These are phyloP conservation scores for Cyberlindnera mrakii DNA, from an alignment of 805 yeast genomes.

Conservation along the genomic window DNA sequence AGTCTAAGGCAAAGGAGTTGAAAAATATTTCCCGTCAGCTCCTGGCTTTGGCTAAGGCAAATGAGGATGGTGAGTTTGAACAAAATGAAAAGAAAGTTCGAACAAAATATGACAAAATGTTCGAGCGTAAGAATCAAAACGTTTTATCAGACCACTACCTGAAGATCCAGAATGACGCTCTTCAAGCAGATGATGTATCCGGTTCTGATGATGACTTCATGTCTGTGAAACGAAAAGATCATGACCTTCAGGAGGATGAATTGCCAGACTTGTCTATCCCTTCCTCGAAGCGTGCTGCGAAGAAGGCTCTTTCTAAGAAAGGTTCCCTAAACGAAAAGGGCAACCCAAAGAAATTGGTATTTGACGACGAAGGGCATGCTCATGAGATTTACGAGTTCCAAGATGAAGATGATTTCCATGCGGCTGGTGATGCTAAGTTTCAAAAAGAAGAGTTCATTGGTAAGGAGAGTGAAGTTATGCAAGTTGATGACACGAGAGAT, in stretches of 20 bases:
- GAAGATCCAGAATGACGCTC: slow-evolving; percentile 51
- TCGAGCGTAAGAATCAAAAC: slow-evolving; percentile 88
- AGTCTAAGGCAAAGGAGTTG: slow-evolving; percentile 51
- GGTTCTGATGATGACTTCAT: slow-evolving; percentile 71
- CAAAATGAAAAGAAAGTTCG: slow-evolving; percentile 42
- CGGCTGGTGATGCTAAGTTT: slow-evolving; percentile 56
- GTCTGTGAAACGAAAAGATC: slow-evolving; percentile 73
- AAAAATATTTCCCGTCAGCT: slow-evolving; percentile 80
- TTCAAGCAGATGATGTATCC: slow-evolving; percentile 27
- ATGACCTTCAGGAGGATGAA: slow-evolving; percentile 57
- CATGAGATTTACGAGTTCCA: slow-evolving; percentile 90
- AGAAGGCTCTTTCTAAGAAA: slow-evolving; percentile 84
- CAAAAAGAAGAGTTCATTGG: slow-evolving; percentile 65
- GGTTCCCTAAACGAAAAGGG: slow-evolving; percentile 55
- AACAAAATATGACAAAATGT: slow-evolving; percentile 93
- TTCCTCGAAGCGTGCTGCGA: slow-evolving; percentile 77
- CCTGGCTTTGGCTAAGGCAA: slow-evolving; percentile 45
- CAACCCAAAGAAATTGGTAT: slow-evolving; percentile 69
- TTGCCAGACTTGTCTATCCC: slow-evolving; percentile 56
- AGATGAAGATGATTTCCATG: slow-evolving; percentile 80
- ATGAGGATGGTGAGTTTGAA: slow-evolving; percentile 60
- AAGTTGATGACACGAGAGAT: slow-evolving; percentile 66
- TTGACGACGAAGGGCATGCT: slow-evolving; percentile 92
- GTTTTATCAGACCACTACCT: slow-evolving; percentile 85
- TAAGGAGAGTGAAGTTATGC: slow-evolving; percentile 67